These are phyloP conservation scores for Chytriomyces sp. DNA, from an alignment of 192 early-diverging fungal species.

Conservation along the genomic window DNA sequence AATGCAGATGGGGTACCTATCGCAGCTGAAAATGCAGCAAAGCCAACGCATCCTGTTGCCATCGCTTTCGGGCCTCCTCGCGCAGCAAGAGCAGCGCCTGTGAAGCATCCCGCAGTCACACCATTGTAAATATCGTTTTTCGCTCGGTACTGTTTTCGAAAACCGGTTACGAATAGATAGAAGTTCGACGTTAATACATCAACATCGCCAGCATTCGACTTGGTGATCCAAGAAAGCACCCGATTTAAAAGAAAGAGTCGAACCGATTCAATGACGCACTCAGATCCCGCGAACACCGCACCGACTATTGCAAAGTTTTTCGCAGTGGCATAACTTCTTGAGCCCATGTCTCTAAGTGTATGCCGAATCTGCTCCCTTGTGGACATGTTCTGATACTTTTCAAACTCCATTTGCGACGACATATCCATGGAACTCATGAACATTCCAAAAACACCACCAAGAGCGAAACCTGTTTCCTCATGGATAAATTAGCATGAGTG, in stretches of 20 bases:
- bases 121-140: conserved; percentile 95
- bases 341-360: conserved; percentile 89
- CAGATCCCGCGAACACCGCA: conserved; percentile 88
- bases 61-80: conserved; percentile 45
- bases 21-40: conserved; percentile 92
- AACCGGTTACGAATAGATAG: background rate
- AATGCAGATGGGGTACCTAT: conserved; percentile 87
- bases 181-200: background rate
- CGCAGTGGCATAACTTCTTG: conserved; percentile 76
- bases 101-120: conserved; percentile 86
- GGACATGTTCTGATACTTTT: conserved; percentile 64
- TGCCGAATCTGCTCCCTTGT: conserved; percentile 86
- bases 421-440: conserved; percentile 72
- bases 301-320: conserved; percentile 94
- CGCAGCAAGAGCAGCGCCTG: conserved; percentile 82
- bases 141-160: conserved; percentile 75
- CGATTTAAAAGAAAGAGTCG: conserved; percentile 21
- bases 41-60: conserved; percentile 83
- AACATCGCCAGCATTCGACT: background rate
- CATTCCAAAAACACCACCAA: conserved; percentile 89
- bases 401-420: conserved; percentile 35
- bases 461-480: conserved; percentile 72
- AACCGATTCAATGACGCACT: conserved; percentile 93
- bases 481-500: background rate
- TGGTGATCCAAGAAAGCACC: background rate